Evolutionary conservation across 805 yeast species (phyloP), one percentile per base, ranked within the genome.

Genomic region (Ogataea pini): DNA sequence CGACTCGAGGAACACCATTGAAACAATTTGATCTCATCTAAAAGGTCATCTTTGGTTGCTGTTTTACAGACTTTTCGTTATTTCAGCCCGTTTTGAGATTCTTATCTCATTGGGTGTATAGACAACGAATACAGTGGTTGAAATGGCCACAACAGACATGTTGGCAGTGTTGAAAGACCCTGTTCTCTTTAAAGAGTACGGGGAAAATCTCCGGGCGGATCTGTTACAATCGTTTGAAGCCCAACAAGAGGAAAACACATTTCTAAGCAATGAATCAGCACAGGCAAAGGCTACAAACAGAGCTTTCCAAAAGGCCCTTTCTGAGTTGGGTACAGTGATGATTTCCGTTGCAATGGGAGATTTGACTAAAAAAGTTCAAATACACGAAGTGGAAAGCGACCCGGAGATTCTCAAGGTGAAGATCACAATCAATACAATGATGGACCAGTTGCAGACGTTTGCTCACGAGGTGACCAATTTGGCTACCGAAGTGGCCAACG

Each of bases 321-420:
- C 81, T 48, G 95, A 89, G 59, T 86, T 89, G 27, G 95, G 95
- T 22, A 85, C 88, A 31, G 95, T 89, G 17, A 91, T 89, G 17
- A 85, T 86, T 33, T 87, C 92, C 13, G 96, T 89, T 19, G 94
- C 96, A 16, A 85, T 83, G 78, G 96, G 96, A 43, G 96, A 89
- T 61, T 73, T 89, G 58, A 80, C 89, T 25, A 87, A 87, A 58
- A 87, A 87, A 62, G 95, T 88, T 22, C 82, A 79, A 49, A 78
- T 86, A 48, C 89, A 85, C 62, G 75, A 80, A 20, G 82, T 78
- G 36, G 91, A 86, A 62, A 73, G 79, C 48, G 90, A 86, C 64
- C 89, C 94, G 1, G 92, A 86, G 62, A 86, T 88, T 52, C 73
- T 83, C 49, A 85, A 83, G 62, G 89, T 88, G 60, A 88, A 89